Percentiles rank a stretch among this genome's conserved stretches.
Evolutionary conservation across 345 rosid species (phyloP).

Genomic region (Gossypium australe): DNA sequence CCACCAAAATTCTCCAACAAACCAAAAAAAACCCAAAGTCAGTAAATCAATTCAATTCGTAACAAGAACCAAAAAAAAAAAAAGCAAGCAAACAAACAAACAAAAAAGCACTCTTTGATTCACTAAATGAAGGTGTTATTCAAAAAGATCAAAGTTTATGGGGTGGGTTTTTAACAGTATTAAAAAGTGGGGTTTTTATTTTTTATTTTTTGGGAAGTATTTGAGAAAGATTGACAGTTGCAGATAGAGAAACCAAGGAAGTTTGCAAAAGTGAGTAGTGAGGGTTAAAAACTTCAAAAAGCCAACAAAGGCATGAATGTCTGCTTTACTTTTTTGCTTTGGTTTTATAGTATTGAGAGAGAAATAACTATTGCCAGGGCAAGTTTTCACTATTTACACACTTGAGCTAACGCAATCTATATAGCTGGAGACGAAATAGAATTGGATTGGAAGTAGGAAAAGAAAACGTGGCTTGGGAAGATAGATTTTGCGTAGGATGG

Average conservation of each 20-base stretch:
- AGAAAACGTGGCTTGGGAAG: background rate
- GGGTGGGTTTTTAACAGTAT: background rate
- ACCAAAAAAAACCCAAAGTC: background rate
- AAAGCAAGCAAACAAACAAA: background rate
- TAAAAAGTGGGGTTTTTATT: background rate
- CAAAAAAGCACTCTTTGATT: background rate
- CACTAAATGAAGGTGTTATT: background rate
- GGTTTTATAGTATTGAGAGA: background rate
- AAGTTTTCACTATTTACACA: background rate
- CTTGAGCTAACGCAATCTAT: background rate
- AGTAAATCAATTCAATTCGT: no score
- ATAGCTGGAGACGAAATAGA: background rate
- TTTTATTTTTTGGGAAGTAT: background rate
- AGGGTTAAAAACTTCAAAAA: background rate
- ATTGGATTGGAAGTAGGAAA: conserved; percentile 1
- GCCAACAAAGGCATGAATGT: background rate
- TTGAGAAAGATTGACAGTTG: conserved; percentile 15
- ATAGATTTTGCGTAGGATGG: background rate
- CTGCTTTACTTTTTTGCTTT: background rate
- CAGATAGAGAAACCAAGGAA: background rate
- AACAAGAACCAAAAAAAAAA: background rate
- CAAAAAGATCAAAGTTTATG: background rate
- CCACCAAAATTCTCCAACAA: background rate
- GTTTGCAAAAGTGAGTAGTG: conserved; percentile 4
- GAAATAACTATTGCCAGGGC: background rate